A percentile compares a stretch with the other conserved stretches of the same genome.
Conservation (phyloP, 2,329 filamentous ascomycete species). For the Xylariaceae sp. region DNA sequence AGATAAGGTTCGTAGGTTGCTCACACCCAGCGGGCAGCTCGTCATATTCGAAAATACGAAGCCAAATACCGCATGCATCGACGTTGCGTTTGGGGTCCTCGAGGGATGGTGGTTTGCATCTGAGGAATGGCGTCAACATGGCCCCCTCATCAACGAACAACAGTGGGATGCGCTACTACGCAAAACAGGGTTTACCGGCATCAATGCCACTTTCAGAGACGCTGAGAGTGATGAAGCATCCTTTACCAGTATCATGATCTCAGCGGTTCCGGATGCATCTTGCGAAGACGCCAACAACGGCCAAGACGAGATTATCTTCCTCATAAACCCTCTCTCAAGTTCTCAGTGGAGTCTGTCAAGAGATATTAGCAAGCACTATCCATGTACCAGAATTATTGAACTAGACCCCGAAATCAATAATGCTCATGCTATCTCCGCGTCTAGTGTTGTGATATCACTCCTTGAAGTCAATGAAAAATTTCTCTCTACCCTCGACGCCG, state of each 20-base stretch:
- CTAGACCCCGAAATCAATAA: too few relatives aligned
- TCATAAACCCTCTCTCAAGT: too few relatives aligned
- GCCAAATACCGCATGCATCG: constrained; percentile 17
- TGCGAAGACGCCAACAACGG: too few relatives aligned
- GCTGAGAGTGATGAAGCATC: constrained; percentile 22
- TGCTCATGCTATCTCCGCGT: too few relatives aligned
- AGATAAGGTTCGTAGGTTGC: not conserved
- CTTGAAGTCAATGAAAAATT: too few relatives aligned
- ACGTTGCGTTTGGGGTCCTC: constrained; percentile 27
- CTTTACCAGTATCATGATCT: constrained; percentile 30
- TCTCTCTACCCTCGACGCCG: too few relatives aligned
- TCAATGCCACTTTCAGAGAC: constrained; percentile 29
- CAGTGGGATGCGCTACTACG: constrained; percentile 26
- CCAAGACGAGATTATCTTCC: too few relatives aligned
- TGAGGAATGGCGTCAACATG: not conserved
- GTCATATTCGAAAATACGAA: not conserved
- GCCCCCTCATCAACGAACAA: constrained; percentile 6
- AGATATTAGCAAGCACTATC: too few relatives aligned
- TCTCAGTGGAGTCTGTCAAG: too few relatives aligned
- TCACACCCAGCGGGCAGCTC: constrained; percentile 24
- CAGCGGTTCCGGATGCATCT: too few relatives aligned
- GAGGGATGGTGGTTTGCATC: constrained; percentile 23
- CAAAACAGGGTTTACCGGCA: constrained; percentile 28
- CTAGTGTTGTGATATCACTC: too few relatives aligned
- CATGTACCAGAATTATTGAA: too few relatives aligned